Evolutionary conservation across 192 early-diverging fungal genomes (phyloP), one percentile per base, ranked within the genome.

Genomic region (Entophlyctis helioformis): DNA sequence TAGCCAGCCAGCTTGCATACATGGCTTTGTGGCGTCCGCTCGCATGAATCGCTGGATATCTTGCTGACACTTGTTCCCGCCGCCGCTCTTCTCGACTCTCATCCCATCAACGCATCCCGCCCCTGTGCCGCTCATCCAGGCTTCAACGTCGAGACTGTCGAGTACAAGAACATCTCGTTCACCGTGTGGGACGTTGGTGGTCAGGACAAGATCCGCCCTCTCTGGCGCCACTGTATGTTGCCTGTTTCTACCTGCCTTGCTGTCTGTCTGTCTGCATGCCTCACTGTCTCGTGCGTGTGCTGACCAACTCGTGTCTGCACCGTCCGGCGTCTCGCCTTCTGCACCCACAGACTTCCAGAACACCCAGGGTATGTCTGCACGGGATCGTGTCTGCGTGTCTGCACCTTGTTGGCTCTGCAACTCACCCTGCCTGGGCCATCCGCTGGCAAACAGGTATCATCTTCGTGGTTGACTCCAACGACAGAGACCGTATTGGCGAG

Each of bases 161-260:
- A 87, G 61, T 92, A 91, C 80, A 91, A 89, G 79, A 92, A 89
- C 80, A 87, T 91, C 63, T 83, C 74, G 59, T 92, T 92, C 69
- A 90, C 85, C 36, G 85, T 92, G 57, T 92, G 89, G 89, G 91
- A 95, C 64, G 89, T 91, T 46, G 91, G 91, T 57, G 91, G 91
- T 67, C 87, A 92, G 75, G 91, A 95, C 71, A 91, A 90, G 72
- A 95, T 95, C 54, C 78, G 91, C 56, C 91, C 91, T 23, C 70
- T 95, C 64, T 94, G 91, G 91, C 73, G 88, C 62, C 90, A 94
- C 65, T 91, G 82, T 83, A 77, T 64, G 37, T 58, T 6, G 2
- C 24, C 9, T 10, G 6, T 22, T n/a, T 53, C 46, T 4, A 48
- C 22, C 35, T 13, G n/a, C 35, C 24, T 56, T 28, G 26, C 16